Base-by-base conservation (phyloP, 805 yeast species). In the Komagataella pseudopastoris region DNA sequence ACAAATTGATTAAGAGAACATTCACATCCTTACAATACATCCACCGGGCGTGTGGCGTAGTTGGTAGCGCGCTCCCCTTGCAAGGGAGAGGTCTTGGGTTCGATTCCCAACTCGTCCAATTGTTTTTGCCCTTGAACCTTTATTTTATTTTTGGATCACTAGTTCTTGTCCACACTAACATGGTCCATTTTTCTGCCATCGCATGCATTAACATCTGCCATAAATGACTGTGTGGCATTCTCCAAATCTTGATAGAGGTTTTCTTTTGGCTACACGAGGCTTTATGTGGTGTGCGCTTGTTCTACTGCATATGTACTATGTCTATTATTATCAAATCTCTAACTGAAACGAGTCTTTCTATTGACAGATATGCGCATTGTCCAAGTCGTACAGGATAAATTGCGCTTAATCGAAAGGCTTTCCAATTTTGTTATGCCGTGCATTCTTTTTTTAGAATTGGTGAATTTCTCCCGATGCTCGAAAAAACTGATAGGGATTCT, bases 51-150 rank as follows among this genome's bases (percentile, higher is more conserved):
- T 77, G 80, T 76, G 81, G 81, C 81, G 82, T 73, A 76, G 81
- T 77, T 74, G 80, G 81, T 76, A 77, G 81, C 81, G 81, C 80
- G 80, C 75, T 74, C 78, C 75, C 81, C 76, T 76, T 75, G 80
- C 80, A 76, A 76, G 81, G 74, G 78, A 74, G 75, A 77, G 81
- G 82, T 77, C 81, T 75, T 75, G 75, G 80, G 47, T 45, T 45
- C 47, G 47, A 45, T 23, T 45, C 47, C 47, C 30, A 23, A 22
- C 47, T 45, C 47, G 80, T 75, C 47, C 47, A 45, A 8, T 45
- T 8, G 6, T 45, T 45, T 45, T 45, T 16, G 17, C 7, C n/a
- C 20, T 14, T 4, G 12, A n/a, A 17, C 46, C 1, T 10, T 30
- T 30, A 10, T 12, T 30, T 30, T 10, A 14, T 30, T 30, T 3